Conservation (phyloP, 2,329 filamentous ascomycete species). For the Penicillium concentricum region DNA sequence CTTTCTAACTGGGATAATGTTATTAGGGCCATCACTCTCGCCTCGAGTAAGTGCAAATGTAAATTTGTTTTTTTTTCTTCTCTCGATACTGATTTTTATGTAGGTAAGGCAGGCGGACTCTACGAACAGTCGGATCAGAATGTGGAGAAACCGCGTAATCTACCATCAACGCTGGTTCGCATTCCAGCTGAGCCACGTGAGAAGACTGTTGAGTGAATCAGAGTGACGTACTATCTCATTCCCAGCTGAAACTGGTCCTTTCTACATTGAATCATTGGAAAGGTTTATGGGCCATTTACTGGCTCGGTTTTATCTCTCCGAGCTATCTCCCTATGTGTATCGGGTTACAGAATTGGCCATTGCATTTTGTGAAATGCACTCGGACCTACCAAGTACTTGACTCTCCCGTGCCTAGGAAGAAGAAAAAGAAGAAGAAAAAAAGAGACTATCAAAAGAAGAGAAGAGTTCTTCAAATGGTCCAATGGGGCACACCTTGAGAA, state of each 20-base stretch:
- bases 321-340: background rate
- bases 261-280: background rate
- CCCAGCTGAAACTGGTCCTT: no score
- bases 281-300: background rate
- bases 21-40: conserved; percentile 63
- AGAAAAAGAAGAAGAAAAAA: no score
- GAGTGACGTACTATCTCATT: background rate
- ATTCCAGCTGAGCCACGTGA: conserved; percentile 38
- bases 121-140: conserved; percentile 14
- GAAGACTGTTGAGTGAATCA: conserved; percentile 22
- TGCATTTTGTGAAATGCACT: background rate
- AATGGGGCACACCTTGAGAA: background rate
- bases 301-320: background rate
- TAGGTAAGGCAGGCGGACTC: conserved; percentile 30
- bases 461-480: background rate
- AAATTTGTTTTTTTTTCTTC: conserved; percentile 17
- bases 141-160: conserved; percentile 65
- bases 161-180: conserved; percentile 45
- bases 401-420: no score
- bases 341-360: background rate
- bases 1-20: conserved; percentile 68
- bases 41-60: conserved; percentile 55
- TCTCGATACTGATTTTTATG: background rate
- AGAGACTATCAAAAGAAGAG: background rate
- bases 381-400: background rate